A percentile compares a stretch with the other conserved stretches of the same genome.
These are phyloP conservation scores for Arthrobotrys megalospora DNA, from an alignment of 2,329 filamentous ascomycete genomes.

Conservation along the genomic window DNA sequence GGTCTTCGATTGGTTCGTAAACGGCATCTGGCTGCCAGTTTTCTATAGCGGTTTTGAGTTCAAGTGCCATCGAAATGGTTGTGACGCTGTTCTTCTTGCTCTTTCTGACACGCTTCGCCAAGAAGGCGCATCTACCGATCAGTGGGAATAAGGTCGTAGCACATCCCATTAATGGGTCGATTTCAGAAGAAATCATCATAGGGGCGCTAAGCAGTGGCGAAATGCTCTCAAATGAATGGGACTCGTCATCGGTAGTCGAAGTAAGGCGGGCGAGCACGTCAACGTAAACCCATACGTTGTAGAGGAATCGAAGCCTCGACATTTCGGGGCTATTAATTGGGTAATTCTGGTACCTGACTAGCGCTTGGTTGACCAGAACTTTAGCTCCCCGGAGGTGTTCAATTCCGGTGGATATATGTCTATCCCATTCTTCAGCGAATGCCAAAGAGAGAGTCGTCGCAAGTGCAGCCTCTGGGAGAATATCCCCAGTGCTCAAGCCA, in stretches of 20 bases:
- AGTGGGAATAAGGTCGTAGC: slow-evolving; percentile 78
- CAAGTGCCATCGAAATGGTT: slow-evolving; percentile 74
- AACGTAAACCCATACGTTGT: slow-evolving; percentile 81
- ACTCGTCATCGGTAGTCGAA: slow-evolving; percentile 73
- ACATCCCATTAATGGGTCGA: slow-evolving; percentile 81
- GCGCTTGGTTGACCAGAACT: slow-evolving; percentile 74
- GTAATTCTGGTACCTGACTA: slow-evolving; percentile 70
- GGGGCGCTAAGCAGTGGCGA: slow-evolving; percentile 58
- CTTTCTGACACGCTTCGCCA: slow-evolving; percentile 76
- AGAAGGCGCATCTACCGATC: slow-evolving; percentile 76
- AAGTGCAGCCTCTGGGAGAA: slow-evolving; percentile 76
- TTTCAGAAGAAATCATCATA: slow-evolving; percentile 70
- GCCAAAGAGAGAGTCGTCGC: slow-evolving; percentile 79
- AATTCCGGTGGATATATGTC: slow-evolving; percentile 78
- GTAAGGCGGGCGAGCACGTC: slow-evolving; percentile 80
- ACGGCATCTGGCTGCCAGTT: slow-evolving; percentile 74
- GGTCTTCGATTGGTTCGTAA: slow-evolving; percentile 76
- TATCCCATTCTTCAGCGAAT: slow-evolving; percentile 80
- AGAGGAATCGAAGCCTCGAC: slow-evolving; percentile 76
- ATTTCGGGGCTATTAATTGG: slow-evolving; percentile 70
- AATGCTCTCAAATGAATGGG: slow-evolving; percentile 64
- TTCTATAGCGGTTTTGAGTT: slow-evolving; percentile 75
- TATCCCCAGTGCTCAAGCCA: slow-evolving; percentile 72
- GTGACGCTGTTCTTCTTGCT: slow-evolving; percentile 72
- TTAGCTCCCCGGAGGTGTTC: slow-evolving; percentile 79